Conservation (phyloP, 768 basidiomycete species). For the Phaeotremella skinneri region DNA sequence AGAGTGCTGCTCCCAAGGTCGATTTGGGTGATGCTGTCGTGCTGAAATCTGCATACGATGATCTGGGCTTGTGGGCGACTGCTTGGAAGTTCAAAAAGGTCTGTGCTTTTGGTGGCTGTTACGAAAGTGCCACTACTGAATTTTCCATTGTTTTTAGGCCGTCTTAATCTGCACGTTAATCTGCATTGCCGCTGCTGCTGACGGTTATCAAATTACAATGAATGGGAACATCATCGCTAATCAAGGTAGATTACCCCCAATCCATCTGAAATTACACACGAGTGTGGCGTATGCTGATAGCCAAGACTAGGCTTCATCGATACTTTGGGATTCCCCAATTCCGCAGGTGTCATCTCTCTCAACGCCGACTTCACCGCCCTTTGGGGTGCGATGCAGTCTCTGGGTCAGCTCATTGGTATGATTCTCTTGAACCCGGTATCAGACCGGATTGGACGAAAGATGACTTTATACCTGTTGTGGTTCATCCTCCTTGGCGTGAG, state of each 20-base stretch:
- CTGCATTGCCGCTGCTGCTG: conserved; percentile 22
- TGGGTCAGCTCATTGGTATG: conserved; percentile 24
- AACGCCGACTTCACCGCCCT: conserved; percentile 6
- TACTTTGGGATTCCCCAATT: conserved; percentile 4
- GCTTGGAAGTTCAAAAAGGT: background rate
- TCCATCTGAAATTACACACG: background rate
- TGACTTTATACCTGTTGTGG: conserved; percentile 22
- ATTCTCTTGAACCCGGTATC: conserved; percentile 13
- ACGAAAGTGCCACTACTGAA: background rate
- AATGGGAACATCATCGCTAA: conserved; percentile 31
- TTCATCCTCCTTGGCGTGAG: conserved; percentile 19
- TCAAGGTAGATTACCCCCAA: too few relatives aligned
- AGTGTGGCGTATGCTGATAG: too few relatives aligned
- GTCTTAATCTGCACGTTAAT: conserved; percentile 20
- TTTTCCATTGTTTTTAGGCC: conserved; percentile 5
- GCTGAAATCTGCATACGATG: background rate
- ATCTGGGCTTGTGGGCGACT: background rate
- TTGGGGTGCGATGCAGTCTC: conserved; percentile 21
- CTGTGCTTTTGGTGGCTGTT: too few relatives aligned
- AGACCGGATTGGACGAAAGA: conserved; percentile 22
- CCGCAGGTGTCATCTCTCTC: conserved; percentile 10
- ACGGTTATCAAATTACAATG: conserved; percentile 27
- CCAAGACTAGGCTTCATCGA: too few relatives aligned
- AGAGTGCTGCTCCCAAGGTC: too few relatives aligned
- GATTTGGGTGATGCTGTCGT: conserved; percentile 28